A percentile compares a stretch with the other conserved stretches of the same genome.
These are phyloP conservation scores for Candida coquimbonensis DNA, from an alignment of 805 yeast genomes.

Conservation along the genomic window DNA sequence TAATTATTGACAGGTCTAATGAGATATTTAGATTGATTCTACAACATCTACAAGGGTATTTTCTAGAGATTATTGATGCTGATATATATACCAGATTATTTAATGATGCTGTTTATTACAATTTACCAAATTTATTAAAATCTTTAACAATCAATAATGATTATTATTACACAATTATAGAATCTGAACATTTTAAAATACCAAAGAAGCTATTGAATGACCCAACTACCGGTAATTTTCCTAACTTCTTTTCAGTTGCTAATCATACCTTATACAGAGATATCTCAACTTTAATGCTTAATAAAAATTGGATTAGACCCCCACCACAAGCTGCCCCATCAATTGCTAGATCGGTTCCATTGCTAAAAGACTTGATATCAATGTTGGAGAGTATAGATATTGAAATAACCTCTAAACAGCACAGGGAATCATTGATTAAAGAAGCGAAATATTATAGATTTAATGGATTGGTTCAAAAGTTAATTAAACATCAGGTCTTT, in stretches of 20 bases:
- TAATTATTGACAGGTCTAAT: conserved; percentile 73
- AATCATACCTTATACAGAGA: conserved; percentile 46
- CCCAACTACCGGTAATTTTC: conserved; percentile 53
- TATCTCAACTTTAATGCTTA: conserved; percentile 33
- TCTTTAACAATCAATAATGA: conserved; percentile 43
- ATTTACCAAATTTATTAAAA: conserved; percentile 48
- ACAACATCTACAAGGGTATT: conserved; percentile 76
- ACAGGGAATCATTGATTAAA: conserved; percentile 48
- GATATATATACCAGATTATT: conserved; percentile 54
- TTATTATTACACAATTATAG: conserved; percentile 46
- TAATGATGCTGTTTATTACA: conserved; percentile 68
- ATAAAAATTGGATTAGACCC: conserved; percentile 54
- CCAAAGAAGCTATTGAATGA: conserved; percentile 45
- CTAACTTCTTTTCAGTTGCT: conserved; percentile 69
- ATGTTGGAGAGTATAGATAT: conserved; percentile 49
- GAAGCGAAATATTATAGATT: conserved; percentile 80
- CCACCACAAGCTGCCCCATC: conserved; percentile 66
- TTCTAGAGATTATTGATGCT: conserved; percentile 51
- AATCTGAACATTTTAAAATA: conserved; percentile 52
- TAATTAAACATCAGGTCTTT: conserved; percentile 45
- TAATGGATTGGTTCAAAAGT: conserved; percentile 62
- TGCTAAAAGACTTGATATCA: conserved; percentile 33
- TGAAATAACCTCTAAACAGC: conserved; percentile 41
- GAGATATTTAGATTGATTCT: conserved; percentile 58
- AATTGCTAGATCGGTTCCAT: conserved; percentile 19